Evolutionary conservation across 352 stramenopile genomes (phyloP), one percentile per base, ranked within the genome.

Genomic region (Aphanomyces cochlioides): DNA sequence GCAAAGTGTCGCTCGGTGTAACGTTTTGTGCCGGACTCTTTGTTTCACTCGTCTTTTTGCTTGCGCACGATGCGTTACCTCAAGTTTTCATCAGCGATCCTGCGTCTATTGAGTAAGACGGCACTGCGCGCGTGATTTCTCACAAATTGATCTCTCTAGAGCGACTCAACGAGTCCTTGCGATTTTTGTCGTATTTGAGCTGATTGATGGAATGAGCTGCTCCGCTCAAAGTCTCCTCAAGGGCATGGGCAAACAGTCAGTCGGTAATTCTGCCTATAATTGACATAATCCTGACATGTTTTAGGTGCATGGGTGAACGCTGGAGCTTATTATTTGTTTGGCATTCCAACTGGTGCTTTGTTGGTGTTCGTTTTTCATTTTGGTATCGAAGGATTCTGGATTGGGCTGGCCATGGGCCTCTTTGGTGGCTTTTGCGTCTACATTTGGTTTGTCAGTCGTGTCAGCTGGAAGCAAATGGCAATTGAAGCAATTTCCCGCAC

Each of bases 31-130:
- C 87, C 7, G 78, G 77, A 1, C 58, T 75, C 7, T 67, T 39
- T 1, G 72, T 83, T 5, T 61, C 72, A 2, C 57, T 76, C 7
- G 56, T 50, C n/a, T 60, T 60, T 34, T 17, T 69, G 37, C 5
- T 70, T 45, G 78, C 77, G n/a, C 78, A 83, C 57, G 75, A 80
- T 53, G 72, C 78, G n/a, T 77, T 93, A 34, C 83, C 81, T 7
- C 64, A 72, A 47, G 75, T 90, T 15, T 89, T 93, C 56, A 91
- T 93, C 77, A 91, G 89, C 65, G 84, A 93, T 66, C 54, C 77
- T 3, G 72, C 77, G 17, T 83, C 80, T 0, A 77, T 86, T 7
- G 72, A 66, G 38, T 57, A 86, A 8, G 74, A 78, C 4, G 74
- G 56, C 5, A 76, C 85, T 56, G 34, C 6, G 36, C 43, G 3